Evolutionary conservation across 331 rosid species (phyloP).

Genomic region (Ulmus americana): DNA sequence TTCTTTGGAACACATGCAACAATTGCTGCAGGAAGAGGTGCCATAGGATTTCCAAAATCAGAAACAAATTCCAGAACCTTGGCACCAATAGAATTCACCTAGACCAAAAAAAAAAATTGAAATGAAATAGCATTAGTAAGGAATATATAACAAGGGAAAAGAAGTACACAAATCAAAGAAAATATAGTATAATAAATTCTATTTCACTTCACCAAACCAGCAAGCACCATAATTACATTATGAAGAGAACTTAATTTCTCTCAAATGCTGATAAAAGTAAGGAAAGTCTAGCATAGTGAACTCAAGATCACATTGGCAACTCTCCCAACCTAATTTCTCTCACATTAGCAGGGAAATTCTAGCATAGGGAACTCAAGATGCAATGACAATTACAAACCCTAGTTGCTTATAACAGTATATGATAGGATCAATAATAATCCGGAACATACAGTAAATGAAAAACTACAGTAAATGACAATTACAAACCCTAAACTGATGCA

Average conservation of each 20-base stretch:
- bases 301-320: no score
- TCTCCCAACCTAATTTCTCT: no score
- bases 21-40: conserved; percentile 95
- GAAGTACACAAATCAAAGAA: neutral
- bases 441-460: no score
- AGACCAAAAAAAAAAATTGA: conserved; percentile 12
- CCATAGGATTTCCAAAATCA: conserved; percentile 79
- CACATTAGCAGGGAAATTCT: no score
- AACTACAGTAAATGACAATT: no score
- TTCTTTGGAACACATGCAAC: conserved; percentile 93
- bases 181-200: neutral
- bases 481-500: no score
- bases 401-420: no score
- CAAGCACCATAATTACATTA: neutral
- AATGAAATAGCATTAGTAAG: conserved; percentile 7
- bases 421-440: no score
- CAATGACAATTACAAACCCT: no score
- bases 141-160: neutral
- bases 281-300: no score
- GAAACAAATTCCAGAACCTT: conserved; percentile 79
- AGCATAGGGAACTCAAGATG: no score
- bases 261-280: no score
- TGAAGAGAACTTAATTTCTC: neutral
- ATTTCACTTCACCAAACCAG: neutral
- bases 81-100: conserved; percentile 89